phyloP scores from a whole-genome alignment of 176 grass and related monocot species.

The Alloteropsis semialata region DNA sequence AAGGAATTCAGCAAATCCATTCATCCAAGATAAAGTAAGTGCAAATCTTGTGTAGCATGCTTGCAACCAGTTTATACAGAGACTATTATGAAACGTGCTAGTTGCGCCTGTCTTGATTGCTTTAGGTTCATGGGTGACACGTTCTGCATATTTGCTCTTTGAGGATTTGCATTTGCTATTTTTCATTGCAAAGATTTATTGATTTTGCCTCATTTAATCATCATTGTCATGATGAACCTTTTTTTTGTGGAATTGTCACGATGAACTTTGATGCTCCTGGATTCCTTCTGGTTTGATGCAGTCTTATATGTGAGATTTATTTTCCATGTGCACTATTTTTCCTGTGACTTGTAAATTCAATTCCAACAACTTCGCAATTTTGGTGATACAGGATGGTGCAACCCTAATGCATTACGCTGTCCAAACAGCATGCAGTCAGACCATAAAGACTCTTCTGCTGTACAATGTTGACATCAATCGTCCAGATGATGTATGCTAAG shows the following conservation, averaged over 20 bases:
- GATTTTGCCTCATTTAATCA: not conserved
- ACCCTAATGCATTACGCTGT: constrained; percentile 95
- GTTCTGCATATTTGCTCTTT: not conserved
- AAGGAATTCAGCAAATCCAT: constrained; percentile 95
- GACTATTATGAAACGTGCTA: not conserved
- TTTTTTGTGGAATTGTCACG: too few species aligned
- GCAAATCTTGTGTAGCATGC: constrained; percentile 1
- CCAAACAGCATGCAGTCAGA: constrained; percentile 73
- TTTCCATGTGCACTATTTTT: not conserved
- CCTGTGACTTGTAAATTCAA: not conserved
- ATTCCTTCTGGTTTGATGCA: not conserved
- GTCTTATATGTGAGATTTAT: too few species aligned
- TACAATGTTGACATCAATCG: constrained; percentile 93
- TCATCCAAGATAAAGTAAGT: constrained; percentile 74
- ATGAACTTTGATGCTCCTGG: not conserved
- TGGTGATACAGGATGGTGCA: constrained; percentile 77
- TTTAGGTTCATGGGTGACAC: not conserved
- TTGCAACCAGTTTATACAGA: not conserved
- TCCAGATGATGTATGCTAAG: constrained; percentile 70
- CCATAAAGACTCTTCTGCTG: constrained; percentile 80
- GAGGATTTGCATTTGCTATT: not conserved
- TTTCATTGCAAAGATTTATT: not conserved
- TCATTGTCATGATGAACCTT: not conserved
- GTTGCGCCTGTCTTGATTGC: not conserved
- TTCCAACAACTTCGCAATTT: not conserved